Evolutionary conservation across 371 early-diverging fungal species (phyloP).

Genomic region (Neoconidiobolus thromboides): DNA sequence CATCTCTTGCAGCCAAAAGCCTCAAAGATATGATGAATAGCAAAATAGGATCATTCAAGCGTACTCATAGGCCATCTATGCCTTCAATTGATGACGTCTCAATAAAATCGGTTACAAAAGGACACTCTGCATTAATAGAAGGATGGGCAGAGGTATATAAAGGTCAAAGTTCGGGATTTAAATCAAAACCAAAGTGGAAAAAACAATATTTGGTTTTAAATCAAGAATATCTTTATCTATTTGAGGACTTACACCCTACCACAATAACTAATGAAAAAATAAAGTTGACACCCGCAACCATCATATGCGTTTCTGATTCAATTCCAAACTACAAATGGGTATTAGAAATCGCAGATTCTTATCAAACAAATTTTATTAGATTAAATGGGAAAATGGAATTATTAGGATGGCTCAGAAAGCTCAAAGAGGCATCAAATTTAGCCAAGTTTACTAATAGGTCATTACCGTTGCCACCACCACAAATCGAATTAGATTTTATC

Average conservation of each 20-base stretch:
- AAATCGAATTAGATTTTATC: no score
- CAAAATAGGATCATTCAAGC: background rate
- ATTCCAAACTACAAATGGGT: background rate
- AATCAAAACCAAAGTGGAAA: background rate
- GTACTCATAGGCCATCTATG: background rate
- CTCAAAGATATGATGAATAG: background rate
- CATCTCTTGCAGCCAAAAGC: background rate
- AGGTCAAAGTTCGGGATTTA: background rate
- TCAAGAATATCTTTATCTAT: background rate
- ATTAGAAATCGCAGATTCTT: background rate
- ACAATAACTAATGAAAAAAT: background rate
- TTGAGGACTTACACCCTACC: background rate
- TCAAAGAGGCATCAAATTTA: background rate
- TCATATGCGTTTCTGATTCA: background rate
- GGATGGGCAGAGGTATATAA: background rate
- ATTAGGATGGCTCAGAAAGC: background rate
- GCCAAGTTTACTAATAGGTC: background rate
- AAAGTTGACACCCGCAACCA: background rate
- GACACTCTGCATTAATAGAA: background rate
- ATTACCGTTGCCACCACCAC: background rate
- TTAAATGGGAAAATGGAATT: background rate
- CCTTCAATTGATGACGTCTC: background rate
- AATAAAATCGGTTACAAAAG: background rate
- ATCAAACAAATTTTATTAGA: background rate
- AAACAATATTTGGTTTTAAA: background rate